Conservation (phyloP, 2,329 filamentous ascomycete species). For the Trichoderma brevicompactum region DNA sequence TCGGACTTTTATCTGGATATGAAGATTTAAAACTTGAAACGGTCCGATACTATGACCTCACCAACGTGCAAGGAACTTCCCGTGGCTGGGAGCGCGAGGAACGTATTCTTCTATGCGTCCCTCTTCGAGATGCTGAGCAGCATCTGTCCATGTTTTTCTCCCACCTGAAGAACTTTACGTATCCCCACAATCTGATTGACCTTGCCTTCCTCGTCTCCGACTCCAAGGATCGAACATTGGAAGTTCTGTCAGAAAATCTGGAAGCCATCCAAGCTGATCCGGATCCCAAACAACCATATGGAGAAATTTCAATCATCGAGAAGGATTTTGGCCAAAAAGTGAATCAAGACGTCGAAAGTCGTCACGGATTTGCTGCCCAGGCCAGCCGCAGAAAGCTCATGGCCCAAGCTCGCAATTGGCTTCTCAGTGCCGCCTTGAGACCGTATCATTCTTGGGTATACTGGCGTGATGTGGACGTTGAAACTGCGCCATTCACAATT, state of each 20-base stretch:
- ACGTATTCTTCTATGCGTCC: slow-evolving; percentile 91
- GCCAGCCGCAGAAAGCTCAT: slow-evolving; percentile 93
- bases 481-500: slow-evolving; percentile 95
- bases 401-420: slow-evolving; percentile 97
- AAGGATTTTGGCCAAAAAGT: slow-evolving; percentile 99
- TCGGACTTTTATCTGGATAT: slow-evolving; percentile 69
- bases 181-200: slow-evolving; percentile 95
- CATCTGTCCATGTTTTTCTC: slow-evolving; percentile 98
- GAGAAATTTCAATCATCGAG: slow-evolving; percentile 96
- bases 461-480: slow-evolving; percentile 97
- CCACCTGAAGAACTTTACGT: slow-evolving; percentile 95
- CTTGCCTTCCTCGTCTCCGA: slow-evolving; percentile 96
- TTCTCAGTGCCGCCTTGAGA: slow-evolving; percentile 87
- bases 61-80: slow-evolving; percentile 86
- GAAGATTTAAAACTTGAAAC: slow-evolving; percentile 86
- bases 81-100: slow-evolving; percentile 96
- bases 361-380: slow-evolving; percentile 96
- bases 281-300: slow-evolving; percentile 81
- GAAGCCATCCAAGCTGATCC: slow-evolving; percentile 78
- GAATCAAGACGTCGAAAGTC: slow-evolving; percentile 95
- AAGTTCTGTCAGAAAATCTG: slow-evolving; percentile 74
- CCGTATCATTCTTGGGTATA: slow-evolving; percentile 99
- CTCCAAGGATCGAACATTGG: slow-evolving; percentile 88
- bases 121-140: slow-evolving; percentile 86
- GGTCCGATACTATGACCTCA: slow-evolving; percentile 94